Conservation (phyloP, 2,329 filamentous ascomycete species). For the Alternaria triticina region DNA sequence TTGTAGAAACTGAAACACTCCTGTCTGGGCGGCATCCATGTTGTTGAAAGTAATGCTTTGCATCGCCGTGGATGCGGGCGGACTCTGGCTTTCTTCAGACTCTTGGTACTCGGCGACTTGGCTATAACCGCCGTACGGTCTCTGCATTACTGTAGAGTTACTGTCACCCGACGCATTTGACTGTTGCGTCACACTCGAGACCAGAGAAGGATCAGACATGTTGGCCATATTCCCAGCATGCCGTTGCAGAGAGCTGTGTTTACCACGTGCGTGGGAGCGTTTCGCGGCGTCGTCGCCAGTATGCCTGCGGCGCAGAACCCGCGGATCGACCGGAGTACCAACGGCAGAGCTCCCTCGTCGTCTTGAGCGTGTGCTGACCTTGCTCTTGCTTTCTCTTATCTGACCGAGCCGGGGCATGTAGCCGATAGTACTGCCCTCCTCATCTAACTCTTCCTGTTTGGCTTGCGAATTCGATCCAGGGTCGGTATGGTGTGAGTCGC, state of each 20-base stretch:
- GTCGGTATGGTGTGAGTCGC: conserved; percentile 23
- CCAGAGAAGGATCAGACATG: conserved; percentile 50
- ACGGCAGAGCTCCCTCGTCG: conserved; percentile 30
- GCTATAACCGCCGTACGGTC: conserved; percentile 48
- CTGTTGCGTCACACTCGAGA: conserved; percentile 51
- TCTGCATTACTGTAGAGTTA: conserved; percentile 55
- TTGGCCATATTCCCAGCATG: conserved; percentile 36
- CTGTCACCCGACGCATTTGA: conserved; percentile 54
- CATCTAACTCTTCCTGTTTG: conserved; percentile 22
- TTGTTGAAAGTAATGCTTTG: conserved; percentile 16
- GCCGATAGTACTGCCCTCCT: conserved; percentile 26
- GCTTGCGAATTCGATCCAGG: conserved; percentile 13
- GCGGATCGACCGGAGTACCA: conserved; percentile 22
- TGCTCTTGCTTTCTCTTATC: conserved; percentile 50
- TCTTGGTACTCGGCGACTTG: conserved; percentile 31
- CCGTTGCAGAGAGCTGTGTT: conserved; percentile 42
- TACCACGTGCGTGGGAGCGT: conserved; percentile 40
- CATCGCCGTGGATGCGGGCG: conserved; percentile 18
- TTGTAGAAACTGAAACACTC: conserved; percentile 41
- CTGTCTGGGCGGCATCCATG: conserved; percentile 28
- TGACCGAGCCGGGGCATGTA: conserved; percentile 51
- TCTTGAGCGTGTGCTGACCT: conserved; percentile 31
- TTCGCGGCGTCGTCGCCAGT: conserved; percentile 30
- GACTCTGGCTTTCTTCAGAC: conserved; percentile 16
- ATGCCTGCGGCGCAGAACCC: conserved; percentile 25